A percentile compares a stretch with the other conserved stretches of the same genome.
phyloP scores from a whole-genome alignment of 2,329 filamentous ascomycete genomes.

The Calonectria honghensis region DNA sequence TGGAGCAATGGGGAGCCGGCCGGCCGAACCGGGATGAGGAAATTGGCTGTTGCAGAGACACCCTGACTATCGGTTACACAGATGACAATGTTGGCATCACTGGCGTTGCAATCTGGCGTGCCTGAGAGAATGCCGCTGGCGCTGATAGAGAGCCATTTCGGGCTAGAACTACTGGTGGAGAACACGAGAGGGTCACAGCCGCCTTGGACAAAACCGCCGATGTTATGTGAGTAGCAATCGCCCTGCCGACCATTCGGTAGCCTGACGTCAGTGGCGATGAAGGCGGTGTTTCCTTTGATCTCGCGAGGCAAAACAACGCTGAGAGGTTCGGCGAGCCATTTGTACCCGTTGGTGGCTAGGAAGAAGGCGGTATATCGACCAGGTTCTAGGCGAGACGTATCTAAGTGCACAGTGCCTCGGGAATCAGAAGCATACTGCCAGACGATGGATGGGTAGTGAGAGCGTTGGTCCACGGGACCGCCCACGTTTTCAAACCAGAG shows the following conservation, averaged over 20 bases:
- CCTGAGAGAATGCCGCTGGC: not conserved
- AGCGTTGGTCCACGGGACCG: conserved; percentile 10
- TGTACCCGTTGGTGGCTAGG: conserved; percentile 5
- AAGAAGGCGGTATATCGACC: conserved; percentile 21
- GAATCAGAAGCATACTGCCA: not conserved
- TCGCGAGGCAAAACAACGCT: conserved; percentile 1
- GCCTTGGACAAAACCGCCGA: conserved; percentile 1
- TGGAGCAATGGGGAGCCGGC: not conserved
- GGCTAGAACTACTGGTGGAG: not conserved
- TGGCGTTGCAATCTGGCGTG: not conserved
- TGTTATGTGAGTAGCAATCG: not conserved
- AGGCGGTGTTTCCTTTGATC: conserved; percentile 4
- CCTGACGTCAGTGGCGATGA: not conserved
- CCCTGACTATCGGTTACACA: not conserved
- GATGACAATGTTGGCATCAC: not conserved
- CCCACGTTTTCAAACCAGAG: conserved; percentile 16
- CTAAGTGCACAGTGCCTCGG: not conserved
- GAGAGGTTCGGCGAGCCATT: conserved; percentile 17
- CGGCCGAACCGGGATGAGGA: conserved; percentile 12
- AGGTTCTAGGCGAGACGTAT: conserved; percentile 8
- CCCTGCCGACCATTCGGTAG: conserved; percentile 13
- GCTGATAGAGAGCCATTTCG: not conserved
- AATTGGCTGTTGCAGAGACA: not conserved
- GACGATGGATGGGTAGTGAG: conserved; percentile 1
- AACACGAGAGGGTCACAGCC: conserved; percentile 2